Evolutionary conservation across 805 yeast species (phyloP).

Genomic region (Kodamaea kaohsiungensis): DNA sequence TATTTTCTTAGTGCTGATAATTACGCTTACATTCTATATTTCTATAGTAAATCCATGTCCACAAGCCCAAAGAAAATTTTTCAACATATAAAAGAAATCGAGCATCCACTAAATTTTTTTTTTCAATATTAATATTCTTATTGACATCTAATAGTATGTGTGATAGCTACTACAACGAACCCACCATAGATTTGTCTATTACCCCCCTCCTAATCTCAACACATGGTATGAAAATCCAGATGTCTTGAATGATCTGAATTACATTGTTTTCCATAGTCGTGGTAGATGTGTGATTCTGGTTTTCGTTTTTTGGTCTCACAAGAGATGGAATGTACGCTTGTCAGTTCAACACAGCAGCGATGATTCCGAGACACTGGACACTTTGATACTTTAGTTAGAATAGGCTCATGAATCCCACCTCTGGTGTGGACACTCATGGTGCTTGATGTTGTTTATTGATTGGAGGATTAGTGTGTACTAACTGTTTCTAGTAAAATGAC

Average conservation of each 20-base stretch:
- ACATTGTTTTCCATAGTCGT: background rate
- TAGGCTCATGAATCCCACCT: constrained; percentile 36
- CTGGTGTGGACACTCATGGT: constrained; percentile 40
- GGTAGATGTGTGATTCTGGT: background rate
- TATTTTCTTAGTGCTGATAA: background rate
- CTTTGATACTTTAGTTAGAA: constrained; percentile 17
- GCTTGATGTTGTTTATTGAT: constrained; percentile 18
- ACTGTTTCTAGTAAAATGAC: constrained; percentile 60
- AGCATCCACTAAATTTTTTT: background rate
- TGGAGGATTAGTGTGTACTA: constrained; percentile 9
- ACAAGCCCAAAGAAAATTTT: constrained; percentile 3
- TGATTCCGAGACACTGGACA: constrained; percentile 27
- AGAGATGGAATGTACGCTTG: constrained; percentile 1
- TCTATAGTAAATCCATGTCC: background rate
- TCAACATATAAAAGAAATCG: constrained; percentile 1
- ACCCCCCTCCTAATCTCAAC: constrained; percentile 3
- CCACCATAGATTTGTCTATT: constrained; percentile 4
- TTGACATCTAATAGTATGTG: constrained; percentile 7
- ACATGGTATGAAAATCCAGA: constrained; percentile 19
- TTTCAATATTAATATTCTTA: background rate
- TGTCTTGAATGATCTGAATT: constrained; percentile 17
- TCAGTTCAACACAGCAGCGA: constrained; percentile 6
- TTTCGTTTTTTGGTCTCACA: background rate
- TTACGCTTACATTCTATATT: background rate
- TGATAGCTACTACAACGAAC: constrained; percentile 1